Conservation (phyloP, 2,329 filamentous ascomycete species). For the Fusarium sp. region DNA sequence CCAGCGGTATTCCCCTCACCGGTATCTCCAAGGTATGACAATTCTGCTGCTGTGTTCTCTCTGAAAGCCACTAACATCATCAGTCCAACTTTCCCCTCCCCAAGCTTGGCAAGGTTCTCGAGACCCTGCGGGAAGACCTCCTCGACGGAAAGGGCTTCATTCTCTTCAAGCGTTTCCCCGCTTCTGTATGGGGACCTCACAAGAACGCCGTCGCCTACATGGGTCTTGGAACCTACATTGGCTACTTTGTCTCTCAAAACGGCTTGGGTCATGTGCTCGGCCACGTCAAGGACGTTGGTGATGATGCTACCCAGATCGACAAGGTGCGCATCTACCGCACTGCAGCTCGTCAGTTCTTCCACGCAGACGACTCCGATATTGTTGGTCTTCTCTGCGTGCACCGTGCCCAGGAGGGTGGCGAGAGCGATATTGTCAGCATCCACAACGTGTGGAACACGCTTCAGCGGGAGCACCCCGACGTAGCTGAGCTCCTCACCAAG, state of each 20-base stretch:
- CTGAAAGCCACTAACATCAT: conserved; percentile 6
- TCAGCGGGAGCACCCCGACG: conserved; percentile 79
- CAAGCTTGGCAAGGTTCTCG: conserved; percentile 51
- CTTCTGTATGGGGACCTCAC: conserved; percentile 77
- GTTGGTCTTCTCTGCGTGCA: conserved; percentile 87
- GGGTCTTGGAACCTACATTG: conserved; percentile 86
- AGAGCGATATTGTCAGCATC: conserved; percentile 82
- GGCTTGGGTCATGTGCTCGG: conserved; percentile 86
- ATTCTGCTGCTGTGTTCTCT: neutral
- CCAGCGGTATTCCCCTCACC: conserved; percentile 73
- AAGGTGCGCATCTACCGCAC: conserved; percentile 92
- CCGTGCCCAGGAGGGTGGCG: conserved; percentile 82
- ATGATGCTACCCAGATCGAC: conserved; percentile 84
- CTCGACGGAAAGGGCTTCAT: conserved; percentile 90
- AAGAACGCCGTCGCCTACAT: conserved; percentile 93
- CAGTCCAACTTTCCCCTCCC: conserved; percentile 59
- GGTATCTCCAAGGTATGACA: conserved; percentile 64
- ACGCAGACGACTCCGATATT: conserved; percentile 84
- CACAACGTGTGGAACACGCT: conserved; percentile 87
- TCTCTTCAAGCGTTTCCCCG: conserved; percentile 87
- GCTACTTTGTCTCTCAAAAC: conserved; percentile 91
- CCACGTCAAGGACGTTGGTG: conserved; percentile 89
- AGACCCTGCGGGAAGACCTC: conserved; percentile 54
- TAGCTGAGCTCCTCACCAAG: conserved; percentile 78
- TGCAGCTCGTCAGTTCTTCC: conserved; percentile 68